Evolutionary conservation across 495 filamentous ascomycete genomes (phyloP), one percentile per base, ranked within the genome.

Genomic region (Tuber aestivum): DNA sequence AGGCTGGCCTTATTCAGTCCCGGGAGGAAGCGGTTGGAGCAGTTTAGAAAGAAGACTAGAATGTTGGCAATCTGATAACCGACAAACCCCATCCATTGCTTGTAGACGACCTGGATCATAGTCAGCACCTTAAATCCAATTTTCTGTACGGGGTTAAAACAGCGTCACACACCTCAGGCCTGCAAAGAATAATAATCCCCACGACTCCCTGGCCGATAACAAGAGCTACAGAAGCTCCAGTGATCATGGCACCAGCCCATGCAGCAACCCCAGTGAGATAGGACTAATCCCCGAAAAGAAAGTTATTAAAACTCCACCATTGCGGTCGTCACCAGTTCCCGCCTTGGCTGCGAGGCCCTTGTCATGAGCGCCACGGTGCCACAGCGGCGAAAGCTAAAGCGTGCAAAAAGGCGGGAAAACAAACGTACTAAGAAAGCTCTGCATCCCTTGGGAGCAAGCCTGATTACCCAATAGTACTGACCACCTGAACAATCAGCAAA

Each of bases 391-490:
- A 32, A 65, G 10, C 8, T 38, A 16, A 76, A 35, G 41, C 20
- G n/a, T 35, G 18, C 21, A 21, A 70, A 56, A 27, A 41, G 6
- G 65, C 3, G 23, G 12, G 48, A 42, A 69, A 23, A 65, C 7
- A 16, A 65, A 65, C 56, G 7, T 78, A 79, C 78, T 72, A 79
- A 69, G n/a, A 79, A 79, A 27, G 72, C 76, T 70, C 75, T 79
- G 32, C 32, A 79, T 12, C 65, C 20, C 71, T 70, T 73, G 32
- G 78, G 78, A 40, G 78, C 78, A 32, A 79, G 71, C 42, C 72
- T 71, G 27, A 79, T 78, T n/a, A 79, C 78, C 78, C 78, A 79
- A 56, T 75, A 79, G 41, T 79, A 79, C 73, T 79, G 78, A 18
- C 78, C 78, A 23, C 78, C 78, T 79, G 48, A 65, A 32, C 68